Evolutionary conservation across 768 basidiomycete genomes (phyloP).

Genomic region (Boletus sp.): DNA sequence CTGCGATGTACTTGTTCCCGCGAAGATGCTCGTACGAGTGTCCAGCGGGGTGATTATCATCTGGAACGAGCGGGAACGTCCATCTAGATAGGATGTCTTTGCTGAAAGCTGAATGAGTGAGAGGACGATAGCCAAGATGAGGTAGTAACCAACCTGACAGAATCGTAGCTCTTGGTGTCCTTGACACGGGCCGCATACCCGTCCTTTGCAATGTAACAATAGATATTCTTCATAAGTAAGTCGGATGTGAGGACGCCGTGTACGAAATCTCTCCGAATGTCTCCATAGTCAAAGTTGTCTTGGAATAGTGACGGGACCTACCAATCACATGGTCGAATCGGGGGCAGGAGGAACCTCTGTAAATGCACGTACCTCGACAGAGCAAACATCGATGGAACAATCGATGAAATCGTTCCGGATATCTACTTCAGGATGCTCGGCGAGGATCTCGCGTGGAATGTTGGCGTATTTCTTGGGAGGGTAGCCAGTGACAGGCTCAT

Average conservation of each 20-base stretch:
- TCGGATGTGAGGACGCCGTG: conserved; percentile 94
- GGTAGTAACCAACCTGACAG: conserved; percentile 60
- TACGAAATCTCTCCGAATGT: conserved; percentile 89
- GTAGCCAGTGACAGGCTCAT: conserved; percentile 70
- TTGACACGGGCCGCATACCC: conserved; percentile 92
- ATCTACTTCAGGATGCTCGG: conserved; percentile 74
- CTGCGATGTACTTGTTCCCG: conserved; percentile 86
- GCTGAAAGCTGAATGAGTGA: conserved; percentile 39
- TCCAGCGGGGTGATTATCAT: conserved; percentile 84
- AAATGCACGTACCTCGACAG: conserved; percentile 67
- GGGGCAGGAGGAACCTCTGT: neutral
- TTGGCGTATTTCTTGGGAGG: conserved; percentile 58
- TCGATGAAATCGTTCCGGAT: conserved; percentile 86
- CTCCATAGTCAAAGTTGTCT: conserved; percentile 97
- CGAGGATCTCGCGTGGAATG: conserved; percentile 77
- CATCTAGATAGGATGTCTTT: conserved; percentile 91
- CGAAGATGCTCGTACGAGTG: conserved; percentile 81
- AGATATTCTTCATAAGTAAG: conserved; percentile 89
- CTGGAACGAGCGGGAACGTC: conserved; percentile 95
- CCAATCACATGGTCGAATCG: conserved; percentile 3
- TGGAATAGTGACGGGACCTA: conserved; percentile 95
- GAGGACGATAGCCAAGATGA: neutral
- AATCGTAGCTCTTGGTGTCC: conserved; percentile 89
- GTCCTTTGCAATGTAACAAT: conserved; percentile 83
- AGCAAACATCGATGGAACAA: conserved; percentile 90